A percentile compares a stretch with the other conserved stretches of the same genome.
Evolutionary conservation across 768 basidiomycete genomes (phyloP).

Genomic region (Clavulina sp.): DNA sequence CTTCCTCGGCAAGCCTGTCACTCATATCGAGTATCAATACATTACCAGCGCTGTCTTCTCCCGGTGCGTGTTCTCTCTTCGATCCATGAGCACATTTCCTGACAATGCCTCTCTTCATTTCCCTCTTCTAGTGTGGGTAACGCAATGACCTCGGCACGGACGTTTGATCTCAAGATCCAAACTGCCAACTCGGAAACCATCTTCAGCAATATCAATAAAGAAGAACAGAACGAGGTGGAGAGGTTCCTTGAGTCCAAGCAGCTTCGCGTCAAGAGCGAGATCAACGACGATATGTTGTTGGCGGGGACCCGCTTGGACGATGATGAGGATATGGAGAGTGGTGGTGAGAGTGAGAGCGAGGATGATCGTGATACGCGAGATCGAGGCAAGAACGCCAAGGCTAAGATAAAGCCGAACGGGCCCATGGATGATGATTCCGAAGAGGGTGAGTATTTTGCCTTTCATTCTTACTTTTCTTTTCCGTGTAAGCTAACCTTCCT

Average conservation of each 20-base stretch:
- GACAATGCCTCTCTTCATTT: neutral
- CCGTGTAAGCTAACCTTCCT: neutral
- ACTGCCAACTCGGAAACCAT: constrained; percentile 72
- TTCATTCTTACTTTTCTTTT: constrained; percentile 4
- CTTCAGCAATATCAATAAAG: constrained; percentile 90
- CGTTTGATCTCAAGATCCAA: constrained; percentile 85
- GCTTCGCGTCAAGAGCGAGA: constrained; percentile 88
- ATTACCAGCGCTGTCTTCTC: constrained; percentile 87
- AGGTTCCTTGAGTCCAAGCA: constrained; percentile 80
- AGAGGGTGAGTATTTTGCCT: constrained; percentile 30
- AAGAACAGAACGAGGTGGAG: constrained; percentile 78
- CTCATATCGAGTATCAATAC: constrained; percentile 75
- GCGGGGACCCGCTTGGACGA: constrained; percentile 55
- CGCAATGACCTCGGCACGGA: constrained; percentile 71
- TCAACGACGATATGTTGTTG: constrained; percentile 61
- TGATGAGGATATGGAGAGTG: constrained; percentile 70
- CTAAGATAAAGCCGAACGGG: too few species aligned
- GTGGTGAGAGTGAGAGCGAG: constrained; percentile 40
- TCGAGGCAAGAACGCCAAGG: constrained; percentile 39
- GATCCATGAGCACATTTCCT: neutral
- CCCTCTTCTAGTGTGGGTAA: constrained; percentile 49
- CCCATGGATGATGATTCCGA: constrained; percentile 73
- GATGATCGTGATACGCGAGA: constrained; percentile 34
- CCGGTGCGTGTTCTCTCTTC: constrained; percentile 23
- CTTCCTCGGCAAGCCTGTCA: constrained; percentile 92